These are phyloP conservation scores for Brachypodium distachyon DNA, from an alignment of 202 grass and related monocot genomes.

Conservation along the genomic window DNA sequence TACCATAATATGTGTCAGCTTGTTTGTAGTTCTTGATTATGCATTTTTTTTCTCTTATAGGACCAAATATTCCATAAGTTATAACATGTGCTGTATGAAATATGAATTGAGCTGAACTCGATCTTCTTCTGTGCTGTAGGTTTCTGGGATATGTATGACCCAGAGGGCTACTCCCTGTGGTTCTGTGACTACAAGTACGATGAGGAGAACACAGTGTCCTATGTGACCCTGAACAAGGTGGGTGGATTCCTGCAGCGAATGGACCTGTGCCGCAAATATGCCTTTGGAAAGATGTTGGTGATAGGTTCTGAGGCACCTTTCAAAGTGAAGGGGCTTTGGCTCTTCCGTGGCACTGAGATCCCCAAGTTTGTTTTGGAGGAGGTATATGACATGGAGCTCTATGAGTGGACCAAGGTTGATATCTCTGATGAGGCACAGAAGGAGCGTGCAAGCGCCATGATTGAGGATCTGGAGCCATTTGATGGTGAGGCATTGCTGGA, in stretches of 20 bases:
- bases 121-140: conserved; percentile 21
- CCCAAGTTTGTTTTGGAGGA: conserved; percentile 74
- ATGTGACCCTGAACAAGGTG: conserved; percentile 77
- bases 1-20: not conserved
- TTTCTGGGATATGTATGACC: conserved; percentile 91
- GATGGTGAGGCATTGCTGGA: conserved; percentile 60
- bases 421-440: conserved; percentile 65
- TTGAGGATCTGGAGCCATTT: conserved; percentile 79
- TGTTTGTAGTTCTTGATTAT: not conserved
- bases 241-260: conserved; percentile 74
- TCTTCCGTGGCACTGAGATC: conserved; percentile 63
- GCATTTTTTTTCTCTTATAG: not conserved
- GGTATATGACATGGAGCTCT: conserved; percentile 80
- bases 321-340: conserved; percentile 81
- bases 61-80: not conserved
- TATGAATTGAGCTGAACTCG: not conserved
- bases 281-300: conserved; percentile 88
- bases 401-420: conserved; percentile 79
- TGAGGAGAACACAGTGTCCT: conserved; percentile 76
- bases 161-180: conserved; percentile 79
- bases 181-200: conserved; percentile 92
- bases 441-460: conserved; percentile 71
- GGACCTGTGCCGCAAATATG: conserved; percentile 70
- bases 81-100: not conserved
- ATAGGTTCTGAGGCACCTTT: conserved; percentile 52